Conservation (phyloP, 2,329 filamentous ascomycete genomes). For the Diaporthe citrichinensis region DNA sequence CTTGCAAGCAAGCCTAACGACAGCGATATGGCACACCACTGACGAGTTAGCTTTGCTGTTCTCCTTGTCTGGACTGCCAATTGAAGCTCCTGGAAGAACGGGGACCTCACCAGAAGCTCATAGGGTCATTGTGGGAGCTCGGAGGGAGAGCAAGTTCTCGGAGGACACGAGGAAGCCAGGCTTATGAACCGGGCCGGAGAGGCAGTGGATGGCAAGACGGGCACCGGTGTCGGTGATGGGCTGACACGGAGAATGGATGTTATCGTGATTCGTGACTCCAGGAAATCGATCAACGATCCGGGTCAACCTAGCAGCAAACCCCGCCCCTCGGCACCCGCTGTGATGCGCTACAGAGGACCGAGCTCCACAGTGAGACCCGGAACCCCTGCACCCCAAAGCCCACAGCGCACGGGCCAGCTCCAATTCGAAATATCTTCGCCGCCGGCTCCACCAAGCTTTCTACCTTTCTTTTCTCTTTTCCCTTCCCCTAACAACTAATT, state of each 20-base stretch:
- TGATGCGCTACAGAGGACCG: conserved; percentile 10
- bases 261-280: conserved; percentile 40
- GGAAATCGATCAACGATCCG: conserved; percentile 26
- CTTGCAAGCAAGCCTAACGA: conserved; percentile 34
- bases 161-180: not conserved
- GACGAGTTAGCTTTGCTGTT: conserved; percentile 33
- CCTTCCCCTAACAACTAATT: conserved; percentile 79
- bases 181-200: conserved; percentile 33
- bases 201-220: conserved; percentile 16
- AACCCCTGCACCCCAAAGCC: not conserved
- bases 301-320: conserved; percentile 5
- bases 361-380: not conserved
- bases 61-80: conserved; percentile 34
- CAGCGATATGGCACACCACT: conserved; percentile 23
- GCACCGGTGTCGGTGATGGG: conserved; percentile 40
- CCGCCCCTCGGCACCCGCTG: conserved; percentile 34
- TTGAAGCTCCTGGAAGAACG: conserved; percentile 36
- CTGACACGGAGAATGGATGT: conserved; percentile 37
- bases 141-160: conserved; percentile 24
- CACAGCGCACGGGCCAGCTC: conserved; percentile 36
- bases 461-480: conserved; percentile 47
- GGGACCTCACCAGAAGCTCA: conserved; percentile 40
- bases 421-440: conserved; percentile 31
- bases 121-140: conserved; percentile 38
- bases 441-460: conserved; percentile 34